Conservation (phyloP, 192 early-diverging fungal genomes). For the Entomortierella lignicola region DNA sequence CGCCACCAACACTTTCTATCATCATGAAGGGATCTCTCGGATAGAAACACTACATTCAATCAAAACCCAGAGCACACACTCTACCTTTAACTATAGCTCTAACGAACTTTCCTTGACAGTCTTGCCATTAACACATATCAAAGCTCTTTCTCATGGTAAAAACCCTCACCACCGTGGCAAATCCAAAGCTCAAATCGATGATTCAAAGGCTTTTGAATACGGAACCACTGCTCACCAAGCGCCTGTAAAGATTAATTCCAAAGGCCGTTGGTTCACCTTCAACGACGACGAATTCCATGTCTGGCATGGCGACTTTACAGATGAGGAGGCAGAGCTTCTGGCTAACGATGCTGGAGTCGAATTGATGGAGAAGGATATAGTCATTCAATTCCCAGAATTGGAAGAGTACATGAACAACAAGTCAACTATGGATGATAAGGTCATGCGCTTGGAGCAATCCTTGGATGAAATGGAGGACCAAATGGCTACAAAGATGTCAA, state of each 20-base stretch:
- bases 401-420: constrained; percentile 24
- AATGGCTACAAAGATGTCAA: constrained; percentile 3
- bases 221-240: too few species aligned
- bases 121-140: constrained; percentile 26
- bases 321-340: constrained; percentile 30
- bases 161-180: constrained; percentile 14
- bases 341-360: constrained; percentile 48
- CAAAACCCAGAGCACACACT: not conserved
- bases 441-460: constrained; percentile 27
- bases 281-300: constrained; percentile 44
- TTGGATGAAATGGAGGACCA: constrained; percentile 17
- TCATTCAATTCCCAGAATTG: constrained; percentile 47
- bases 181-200: constrained; percentile 42
- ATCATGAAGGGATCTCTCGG: constrained; percentile 14
- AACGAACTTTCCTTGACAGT: constrained; percentile 39
- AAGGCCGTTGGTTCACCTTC: constrained; percentile 52
- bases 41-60: constrained; percentile 12
- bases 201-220: not conserved
- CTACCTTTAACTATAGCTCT: constrained; percentile 35
- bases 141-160: constrained; percentile 1
- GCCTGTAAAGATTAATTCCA: constrained; percentile 31
- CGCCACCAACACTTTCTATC: not conserved
- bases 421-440: not conserved
- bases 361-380: constrained; percentile 54
- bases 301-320: constrained; percentile 53